A percentile compares a stretch with the other conserved stretches of the same genome.
phyloP scores from a whole-genome alignment of 2,329 filamentous ascomycete genomes.

The Teratosphaeria pseudoeucalypti region DNA sequence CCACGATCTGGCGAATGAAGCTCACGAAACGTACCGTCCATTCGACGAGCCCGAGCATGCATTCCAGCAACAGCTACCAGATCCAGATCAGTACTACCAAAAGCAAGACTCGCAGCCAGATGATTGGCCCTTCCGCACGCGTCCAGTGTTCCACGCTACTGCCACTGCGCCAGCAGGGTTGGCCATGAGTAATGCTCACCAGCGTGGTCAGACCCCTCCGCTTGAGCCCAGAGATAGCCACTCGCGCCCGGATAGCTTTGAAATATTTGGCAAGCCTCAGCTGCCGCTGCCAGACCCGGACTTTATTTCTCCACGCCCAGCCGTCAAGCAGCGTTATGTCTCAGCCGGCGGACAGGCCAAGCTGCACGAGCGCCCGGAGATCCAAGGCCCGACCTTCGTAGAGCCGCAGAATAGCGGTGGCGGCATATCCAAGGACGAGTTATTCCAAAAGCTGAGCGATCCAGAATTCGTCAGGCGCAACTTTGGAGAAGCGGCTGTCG shows the following conservation, averaged over 20 bases:
- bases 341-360: slow-evolving; percentile 17
- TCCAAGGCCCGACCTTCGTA: slow-evolving; percentile 6
- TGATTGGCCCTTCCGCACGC: neutral
- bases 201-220: neutral
- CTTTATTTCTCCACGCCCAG: slow-evolving; percentile 12
- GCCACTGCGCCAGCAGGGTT: neutral
- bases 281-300: slow-evolving; percentile 7
- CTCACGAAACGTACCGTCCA: slow-evolving; percentile 2
- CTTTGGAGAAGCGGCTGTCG: slow-evolving; percentile 6
- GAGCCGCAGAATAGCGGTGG: neutral
- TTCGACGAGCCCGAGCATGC: neutral
- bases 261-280: neutral
- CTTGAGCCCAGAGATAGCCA: neutral
- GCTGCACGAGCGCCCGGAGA: slow-evolving; percentile 15
- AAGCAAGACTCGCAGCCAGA: neutral
- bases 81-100: neutral
- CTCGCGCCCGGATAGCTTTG: slow-evolving; percentile 1
- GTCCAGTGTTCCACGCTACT: neutral
- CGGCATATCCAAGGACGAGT: slow-evolving; percentile 7
- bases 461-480: slow-evolving; percentile 4
- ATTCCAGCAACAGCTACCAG: neutral
- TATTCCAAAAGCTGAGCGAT: slow-evolving; percentile 2
- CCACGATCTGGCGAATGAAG: slow-evolving; percentile 3
- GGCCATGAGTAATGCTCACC: neutral
- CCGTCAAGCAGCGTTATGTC: slow-evolving; percentile 17